Evolutionary conservation across 2,329 filamentous ascomycete genomes (phyloP).

Genomic region (Fusarium denticulatum): DNA sequence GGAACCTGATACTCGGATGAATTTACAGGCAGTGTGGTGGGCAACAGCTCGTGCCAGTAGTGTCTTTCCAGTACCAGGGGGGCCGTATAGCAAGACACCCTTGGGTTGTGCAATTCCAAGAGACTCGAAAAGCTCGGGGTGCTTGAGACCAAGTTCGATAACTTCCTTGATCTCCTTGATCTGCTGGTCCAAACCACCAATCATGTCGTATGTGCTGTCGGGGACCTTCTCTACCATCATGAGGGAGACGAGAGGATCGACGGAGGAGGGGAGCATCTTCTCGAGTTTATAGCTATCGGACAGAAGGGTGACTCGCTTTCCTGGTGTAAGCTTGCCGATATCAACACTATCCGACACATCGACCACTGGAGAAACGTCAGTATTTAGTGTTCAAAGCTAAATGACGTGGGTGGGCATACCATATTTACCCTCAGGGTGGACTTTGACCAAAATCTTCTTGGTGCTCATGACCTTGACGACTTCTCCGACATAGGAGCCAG

Average conservation of each 20-base stretch:
- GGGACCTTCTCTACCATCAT: constrained; percentile 99
- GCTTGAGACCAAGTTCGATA: constrained; percentile 97
- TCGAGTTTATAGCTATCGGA: constrained; percentile 99
- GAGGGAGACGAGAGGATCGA: constrained; percentile 96
- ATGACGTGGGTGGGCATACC: constrained; percentile 64
- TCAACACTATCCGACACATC: constrained; percentile 96
- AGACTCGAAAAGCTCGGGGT: constrained; percentile 98
- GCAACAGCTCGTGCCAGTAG: constrained; percentile 93
- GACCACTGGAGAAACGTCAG: constrained; percentile 71
- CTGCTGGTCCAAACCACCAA: constrained; percentile 96
- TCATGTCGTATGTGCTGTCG: constrained; percentile 99
- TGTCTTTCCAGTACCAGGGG: constrained; percentile 97
- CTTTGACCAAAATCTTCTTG: constrained; percentile 98
- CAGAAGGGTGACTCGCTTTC: constrained; percentile 95
- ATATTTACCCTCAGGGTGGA: constrained; percentile 99
- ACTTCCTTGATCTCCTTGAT: constrained; percentile 99
- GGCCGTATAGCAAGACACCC: constrained; percentile 94
- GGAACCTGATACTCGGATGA: constrained; percentile 95
- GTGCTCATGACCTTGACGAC: constrained; percentile 99
- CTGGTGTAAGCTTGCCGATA: constrained; percentile 92
- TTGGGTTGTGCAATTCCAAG: constrained; percentile 98
- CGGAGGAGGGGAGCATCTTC: constrained; percentile 97
- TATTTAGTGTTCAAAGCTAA: not conserved
- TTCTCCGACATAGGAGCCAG: constrained; percentile 97
- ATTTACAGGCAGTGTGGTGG: constrained; percentile 99